These are phyloP conservation scores for Pascua guehoae DNA, from an alignment of 1,284 basidiomycete species.

Conservation along the genomic window DNA sequence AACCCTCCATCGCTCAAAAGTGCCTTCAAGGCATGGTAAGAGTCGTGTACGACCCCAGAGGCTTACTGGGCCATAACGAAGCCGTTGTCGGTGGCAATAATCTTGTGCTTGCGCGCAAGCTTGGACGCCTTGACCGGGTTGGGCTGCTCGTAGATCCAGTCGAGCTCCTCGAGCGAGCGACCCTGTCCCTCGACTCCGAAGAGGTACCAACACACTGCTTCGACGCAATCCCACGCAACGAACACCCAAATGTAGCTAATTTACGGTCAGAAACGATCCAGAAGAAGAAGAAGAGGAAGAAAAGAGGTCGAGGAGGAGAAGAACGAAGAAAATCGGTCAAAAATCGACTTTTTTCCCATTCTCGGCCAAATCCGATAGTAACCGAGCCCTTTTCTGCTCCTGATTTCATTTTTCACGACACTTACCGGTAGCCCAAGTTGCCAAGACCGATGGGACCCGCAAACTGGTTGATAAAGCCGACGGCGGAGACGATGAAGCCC, in stretches of 20 bases:
- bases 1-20: too few relatives aligned
- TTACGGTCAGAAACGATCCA: too few relatives aligned
- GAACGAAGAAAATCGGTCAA: too few relatives aligned
- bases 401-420: too few relatives aligned
- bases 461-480: slow-evolving; percentile 55
- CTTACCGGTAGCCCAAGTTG: slow-evolving; percentile 41
- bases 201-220: slow-evolving; percentile 43
- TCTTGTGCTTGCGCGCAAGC: neutral
- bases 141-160: slow-evolving; percentile 44
- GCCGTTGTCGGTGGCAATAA: slow-evolving; percentile 3
- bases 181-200: slow-evolving; percentile 46
- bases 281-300: too few relatives aligned
- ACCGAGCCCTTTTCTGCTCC: too few relatives aligned
- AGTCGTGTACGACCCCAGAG: too few relatives aligned
- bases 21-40: too few relatives aligned
- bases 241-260: slow-evolving; percentile 32
- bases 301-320: too few relatives aligned
- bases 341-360: too few relatives aligned
- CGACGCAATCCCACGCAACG: slow-evolving; percentile 40
- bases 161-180: slow-evolving; percentile 40
- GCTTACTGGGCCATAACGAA: neutral
- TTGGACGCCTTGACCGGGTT: slow-evolving; percentile 46
- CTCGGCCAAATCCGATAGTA: too few relatives aligned
- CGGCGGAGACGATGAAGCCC: slow-evolving; percentile 52
- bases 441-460: slow-evolving; percentile 51